Evolutionary conservation across 2,329 filamentous ascomycete species (phyloP).

Genomic region (Aspergillus melleus): DNA sequence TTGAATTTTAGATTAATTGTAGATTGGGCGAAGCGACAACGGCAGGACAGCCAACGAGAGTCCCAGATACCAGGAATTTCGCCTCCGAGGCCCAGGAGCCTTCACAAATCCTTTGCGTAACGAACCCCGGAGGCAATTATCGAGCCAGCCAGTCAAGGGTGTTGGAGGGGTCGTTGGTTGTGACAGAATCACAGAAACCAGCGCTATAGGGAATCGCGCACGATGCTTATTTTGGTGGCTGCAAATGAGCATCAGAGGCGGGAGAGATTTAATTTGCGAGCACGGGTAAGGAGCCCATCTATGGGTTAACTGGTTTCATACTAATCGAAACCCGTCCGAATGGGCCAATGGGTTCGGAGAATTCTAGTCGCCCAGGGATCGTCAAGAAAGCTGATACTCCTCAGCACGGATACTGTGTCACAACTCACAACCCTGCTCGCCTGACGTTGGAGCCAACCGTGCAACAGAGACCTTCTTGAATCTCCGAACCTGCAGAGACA

Average conservation of each 20-base stretch:
- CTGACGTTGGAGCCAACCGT: background rate
- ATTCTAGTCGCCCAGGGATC: background rate
- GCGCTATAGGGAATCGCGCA: slow-evolving; percentile 9
- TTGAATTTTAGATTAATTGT: slow-evolving; percentile 16
- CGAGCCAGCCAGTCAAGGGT: slow-evolving; percentile 8
- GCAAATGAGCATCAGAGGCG: slow-evolving; percentile 24
- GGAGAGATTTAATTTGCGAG: slow-evolving; percentile 19
- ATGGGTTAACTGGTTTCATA: slow-evolving; percentile 13
- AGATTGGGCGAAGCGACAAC: slow-evolving; percentile 16
- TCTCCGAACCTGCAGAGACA: background rate
- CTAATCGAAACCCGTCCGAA: slow-evolving; percentile 8
- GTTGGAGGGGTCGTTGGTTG: slow-evolving; percentile 7
- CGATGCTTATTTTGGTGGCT: slow-evolving; percentile 26
- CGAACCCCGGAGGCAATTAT: background rate
- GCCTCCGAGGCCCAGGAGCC: slow-evolving; percentile 4
- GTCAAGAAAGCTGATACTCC: slow-evolving; percentile 2
- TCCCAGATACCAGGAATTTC: slow-evolving; percentile 11
- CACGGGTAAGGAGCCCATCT: slow-evolving; percentile 13
- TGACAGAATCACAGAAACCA: slow-evolving; percentile 5
- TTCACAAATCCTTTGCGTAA: slow-evolving; percentile 3
- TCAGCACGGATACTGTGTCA: background rate
- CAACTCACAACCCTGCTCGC: background rate
- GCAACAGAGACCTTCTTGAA: background rate
- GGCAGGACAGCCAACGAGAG: slow-evolving; percentile 13
- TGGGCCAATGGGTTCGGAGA: slow-evolving; percentile 9